A percentile compares a stretch with the other conserved stretches of the same genome.
Evolutionary conservation across 2,329 filamentous ascomycete genomes (phyloP).

Genomic region (Sporothrix luriei): DNA sequence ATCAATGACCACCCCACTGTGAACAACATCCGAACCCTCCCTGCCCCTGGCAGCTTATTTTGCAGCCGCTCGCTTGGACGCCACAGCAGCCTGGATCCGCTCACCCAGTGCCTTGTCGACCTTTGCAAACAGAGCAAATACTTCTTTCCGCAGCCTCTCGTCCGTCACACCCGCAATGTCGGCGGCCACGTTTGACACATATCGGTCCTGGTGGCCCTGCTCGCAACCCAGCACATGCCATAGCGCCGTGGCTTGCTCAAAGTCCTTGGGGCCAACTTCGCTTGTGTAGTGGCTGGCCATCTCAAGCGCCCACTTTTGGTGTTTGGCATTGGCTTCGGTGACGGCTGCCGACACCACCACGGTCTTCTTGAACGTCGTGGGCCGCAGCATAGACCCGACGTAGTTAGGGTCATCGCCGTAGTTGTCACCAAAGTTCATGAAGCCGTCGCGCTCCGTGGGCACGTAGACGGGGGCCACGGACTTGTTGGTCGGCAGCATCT

Average conservation of each 20-base stretch:
- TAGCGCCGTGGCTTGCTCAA: constrained; percentile 52
- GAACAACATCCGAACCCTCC: too few relatives aligned
- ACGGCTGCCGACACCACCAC: constrained; percentile 44
- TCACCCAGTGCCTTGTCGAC: constrained; percentile 58
- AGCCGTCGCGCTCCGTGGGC: constrained; percentile 74
- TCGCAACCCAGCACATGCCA: constrained; percentile 54
- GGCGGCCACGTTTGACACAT: constrained; percentile 60
- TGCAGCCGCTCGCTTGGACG: constrained; percentile 44
- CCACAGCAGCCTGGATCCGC: constrained; percentile 56
- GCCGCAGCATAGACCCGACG: constrained; percentile 51
- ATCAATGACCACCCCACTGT: too few relatives aligned
- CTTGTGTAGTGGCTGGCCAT: constrained; percentile 49
- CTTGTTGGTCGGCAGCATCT: constrained; percentile 64
- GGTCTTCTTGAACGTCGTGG: constrained; percentile 45
- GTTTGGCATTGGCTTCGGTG: constrained; percentile 42
- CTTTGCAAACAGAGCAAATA: constrained; percentile 62
- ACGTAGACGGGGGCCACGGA: constrained; percentile 58
- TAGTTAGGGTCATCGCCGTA: constrained; percentile 64
- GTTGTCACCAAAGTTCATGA: constrained; percentile 69
- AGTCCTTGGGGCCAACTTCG: constrained; percentile 54
- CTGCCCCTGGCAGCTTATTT: not conserved
- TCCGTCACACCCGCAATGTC: constrained; percentile 58
- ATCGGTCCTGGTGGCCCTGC: constrained; percentile 62
- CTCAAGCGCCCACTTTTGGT: constrained; percentile 53
- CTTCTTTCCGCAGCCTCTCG: constrained; percentile 56